These are phyloP conservation scores for Diacronema lutheri DNA, from an alignment of 78 protist genomes.

Conservation along the genomic window DNA sequence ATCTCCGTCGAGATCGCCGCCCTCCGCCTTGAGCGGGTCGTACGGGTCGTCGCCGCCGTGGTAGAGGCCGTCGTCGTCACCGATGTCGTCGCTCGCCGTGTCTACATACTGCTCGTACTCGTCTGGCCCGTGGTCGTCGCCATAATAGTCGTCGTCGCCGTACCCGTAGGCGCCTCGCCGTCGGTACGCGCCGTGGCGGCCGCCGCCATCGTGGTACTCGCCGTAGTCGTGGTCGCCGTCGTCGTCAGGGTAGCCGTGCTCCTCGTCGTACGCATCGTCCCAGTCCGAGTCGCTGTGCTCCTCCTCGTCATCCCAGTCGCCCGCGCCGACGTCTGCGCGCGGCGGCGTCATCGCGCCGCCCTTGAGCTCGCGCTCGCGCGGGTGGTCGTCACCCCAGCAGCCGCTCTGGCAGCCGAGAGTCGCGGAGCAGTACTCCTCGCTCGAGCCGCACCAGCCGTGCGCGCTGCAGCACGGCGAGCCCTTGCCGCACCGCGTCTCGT, in stretches of 20 bases:
- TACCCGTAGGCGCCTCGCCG: no score
- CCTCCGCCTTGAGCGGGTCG: no score
- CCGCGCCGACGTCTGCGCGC: not conserved
- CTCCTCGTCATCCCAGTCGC: not conserved
- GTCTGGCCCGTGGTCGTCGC: no score
- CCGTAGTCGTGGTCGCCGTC: not conserved
- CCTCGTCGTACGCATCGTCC: not conserved
- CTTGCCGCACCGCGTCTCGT: not conserved
- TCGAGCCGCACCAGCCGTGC: slow-evolving; percentile 6
- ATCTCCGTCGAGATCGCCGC: no score
- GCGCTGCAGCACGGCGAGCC: not conserved
- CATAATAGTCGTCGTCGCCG: no score
- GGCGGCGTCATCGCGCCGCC: not conserved
- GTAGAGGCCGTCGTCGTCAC: no score
- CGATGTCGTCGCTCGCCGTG: no score
- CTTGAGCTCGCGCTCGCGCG: not conserved
- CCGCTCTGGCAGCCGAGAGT: slow-evolving; percentile 11
- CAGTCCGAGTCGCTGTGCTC: not conserved
- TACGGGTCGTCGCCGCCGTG: no score
- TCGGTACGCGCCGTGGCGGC: no score
- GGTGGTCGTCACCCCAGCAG: not conserved
- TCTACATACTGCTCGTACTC: no score
- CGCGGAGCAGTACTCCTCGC: slow-evolving; percentile 3
- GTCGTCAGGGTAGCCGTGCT: not conserved
- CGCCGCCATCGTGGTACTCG: not conserved